Evolutionary conservation across 2,329 filamentous ascomycete species (phyloP).

Genomic region (Trichophyton rubrum): DNA sequence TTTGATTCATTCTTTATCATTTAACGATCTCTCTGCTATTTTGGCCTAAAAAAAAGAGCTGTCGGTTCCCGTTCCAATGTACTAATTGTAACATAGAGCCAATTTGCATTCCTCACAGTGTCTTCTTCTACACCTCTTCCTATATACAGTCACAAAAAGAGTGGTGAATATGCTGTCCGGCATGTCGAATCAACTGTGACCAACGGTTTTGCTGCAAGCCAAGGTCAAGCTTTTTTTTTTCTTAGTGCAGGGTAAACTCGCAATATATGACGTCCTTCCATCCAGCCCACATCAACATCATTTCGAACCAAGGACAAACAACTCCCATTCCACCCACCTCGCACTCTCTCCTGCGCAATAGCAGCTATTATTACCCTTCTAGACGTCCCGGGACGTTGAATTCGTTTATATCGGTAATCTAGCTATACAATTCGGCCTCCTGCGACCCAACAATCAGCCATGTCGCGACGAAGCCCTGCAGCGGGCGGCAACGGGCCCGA

Average conservation of each 20-base stretch:
- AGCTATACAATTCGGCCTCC: neutral
- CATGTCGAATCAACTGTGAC: neutral
- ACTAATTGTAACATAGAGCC: conserved; percentile 3
- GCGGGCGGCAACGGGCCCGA: conserved; percentile 1
- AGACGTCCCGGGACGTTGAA: neutral
- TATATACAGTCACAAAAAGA: neutral
- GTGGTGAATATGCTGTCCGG: neutral
- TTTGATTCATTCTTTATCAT: neutral
- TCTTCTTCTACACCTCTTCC: neutral
- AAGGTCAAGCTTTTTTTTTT: neutral
- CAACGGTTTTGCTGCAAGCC: neutral
- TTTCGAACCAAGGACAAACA: neutral
- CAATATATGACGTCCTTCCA: conserved; percentile 1
- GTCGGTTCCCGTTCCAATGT: neutral
- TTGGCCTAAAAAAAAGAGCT: neutral
- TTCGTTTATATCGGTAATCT: neutral
- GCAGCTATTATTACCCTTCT: neutral
- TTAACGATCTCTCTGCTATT: conserved; percentile 2
- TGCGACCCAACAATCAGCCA: conserved; percentile 2
- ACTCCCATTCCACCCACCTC: neutral
- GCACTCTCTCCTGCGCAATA: neutral
- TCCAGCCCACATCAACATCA: neutral
- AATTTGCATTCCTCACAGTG: neutral
- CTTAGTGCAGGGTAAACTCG: neutral
- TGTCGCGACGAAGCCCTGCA: conserved; percentile 12